phyloP scores from a whole-genome alignment of 495 filamentous ascomycete genomes.

The Elaphomyces granulatus region DNA sequence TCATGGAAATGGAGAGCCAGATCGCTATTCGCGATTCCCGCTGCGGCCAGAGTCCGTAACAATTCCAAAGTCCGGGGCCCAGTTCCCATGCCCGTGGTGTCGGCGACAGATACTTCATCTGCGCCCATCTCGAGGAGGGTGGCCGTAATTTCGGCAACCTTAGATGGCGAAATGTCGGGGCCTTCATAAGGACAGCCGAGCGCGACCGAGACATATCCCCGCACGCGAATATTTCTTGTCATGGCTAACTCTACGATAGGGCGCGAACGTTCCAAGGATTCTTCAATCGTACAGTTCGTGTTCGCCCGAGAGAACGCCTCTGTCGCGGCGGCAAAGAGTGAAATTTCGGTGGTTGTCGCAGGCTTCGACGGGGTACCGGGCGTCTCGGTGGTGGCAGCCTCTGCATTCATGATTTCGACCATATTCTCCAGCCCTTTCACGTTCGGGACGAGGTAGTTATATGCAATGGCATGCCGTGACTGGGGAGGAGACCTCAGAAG shows the following conservation, averaged over 20 bases:
- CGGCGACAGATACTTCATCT: conserved; percentile 84
- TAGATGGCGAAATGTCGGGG: conserved; percentile 57
- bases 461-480: conserved; percentile 55
- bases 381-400: conserved; percentile 27
- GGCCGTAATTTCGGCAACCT: conserved; percentile 72
- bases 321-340: conserved; percentile 84
- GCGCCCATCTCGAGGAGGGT: conserved; percentile 85
- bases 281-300: conserved; percentile 75
- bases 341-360: conserved; percentile 51
- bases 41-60: conserved; percentile 52
- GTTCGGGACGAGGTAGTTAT: conserved; percentile 91
- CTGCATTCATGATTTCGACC: conserved; percentile 29
- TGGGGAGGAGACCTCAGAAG: conserved; percentile 45
- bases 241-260: conserved; percentile 66
- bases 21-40: conserved; percentile 65
- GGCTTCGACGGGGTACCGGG: conserved; percentile 22
- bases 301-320: conserved; percentile 85
- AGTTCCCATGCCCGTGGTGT: conserved; percentile 96
- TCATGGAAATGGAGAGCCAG: conserved; percentile 93
- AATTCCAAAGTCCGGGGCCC: conserved; percentile 62
- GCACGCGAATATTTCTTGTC: conserved; percentile 53
- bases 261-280: conserved; percentile 61
- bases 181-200: conserved; percentile 94
- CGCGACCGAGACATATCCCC: conserved; percentile 90
- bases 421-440: conserved; percentile 55